Evolutionary conservation across 805 yeast genomes (phyloP).

Genomic region (Kazachstania africana): DNA sequence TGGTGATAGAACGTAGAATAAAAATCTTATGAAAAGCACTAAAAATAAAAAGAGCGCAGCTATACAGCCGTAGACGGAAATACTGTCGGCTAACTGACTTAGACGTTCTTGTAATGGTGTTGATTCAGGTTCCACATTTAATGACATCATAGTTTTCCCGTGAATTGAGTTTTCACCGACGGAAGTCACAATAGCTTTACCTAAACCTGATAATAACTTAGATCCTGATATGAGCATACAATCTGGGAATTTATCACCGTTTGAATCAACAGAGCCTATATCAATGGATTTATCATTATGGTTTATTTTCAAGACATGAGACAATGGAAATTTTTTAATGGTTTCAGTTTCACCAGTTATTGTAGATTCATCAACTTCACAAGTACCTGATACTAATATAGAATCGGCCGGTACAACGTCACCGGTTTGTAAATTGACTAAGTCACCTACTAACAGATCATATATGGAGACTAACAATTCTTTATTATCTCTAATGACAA

Average conservation of each 20-base stretch:
- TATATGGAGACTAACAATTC: slow-evolving; percentile 59
- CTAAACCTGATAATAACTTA: slow-evolving; percentile 76
- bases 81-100: slow-evolving; percentile 76
- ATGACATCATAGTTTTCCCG: slow-evolving; percentile 81
- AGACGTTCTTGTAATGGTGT: slow-evolving; percentile 86
- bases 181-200: slow-evolving; percentile 76
- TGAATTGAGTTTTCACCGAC: slow-evolving; percentile 84
- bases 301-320: slow-evolving; percentile 10
- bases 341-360: slow-evolving; percentile 91
- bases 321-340: slow-evolving; percentile 54
- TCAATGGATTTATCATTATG: slow-evolving; percentile 8
- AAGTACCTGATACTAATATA: slow-evolving; percentile 55
- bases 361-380: slow-evolving; percentile 86
- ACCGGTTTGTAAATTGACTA: slow-evolving; percentile 78
- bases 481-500: slow-evolving; percentile 63
- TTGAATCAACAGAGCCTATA: slow-evolving; percentile 4
- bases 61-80: slow-evolving; percentile 84
- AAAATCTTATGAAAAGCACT: slow-evolving; percentile 66
- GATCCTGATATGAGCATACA: slow-evolving; percentile 88
- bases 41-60: slow-evolving; percentile 76
- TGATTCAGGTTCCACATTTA: slow-evolving; percentile 62
- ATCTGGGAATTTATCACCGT: slow-evolving; percentile 34
- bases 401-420: slow-evolving; percentile 89
- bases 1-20: slow-evolving; percentile 40
- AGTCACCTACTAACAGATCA: slow-evolving; percentile 78